Evolutionary conservation across 345 rosid genomes (phyloP), one percentile per base, ranked within the genome.

Genomic region (Gossypium ekmanianum): DNA sequence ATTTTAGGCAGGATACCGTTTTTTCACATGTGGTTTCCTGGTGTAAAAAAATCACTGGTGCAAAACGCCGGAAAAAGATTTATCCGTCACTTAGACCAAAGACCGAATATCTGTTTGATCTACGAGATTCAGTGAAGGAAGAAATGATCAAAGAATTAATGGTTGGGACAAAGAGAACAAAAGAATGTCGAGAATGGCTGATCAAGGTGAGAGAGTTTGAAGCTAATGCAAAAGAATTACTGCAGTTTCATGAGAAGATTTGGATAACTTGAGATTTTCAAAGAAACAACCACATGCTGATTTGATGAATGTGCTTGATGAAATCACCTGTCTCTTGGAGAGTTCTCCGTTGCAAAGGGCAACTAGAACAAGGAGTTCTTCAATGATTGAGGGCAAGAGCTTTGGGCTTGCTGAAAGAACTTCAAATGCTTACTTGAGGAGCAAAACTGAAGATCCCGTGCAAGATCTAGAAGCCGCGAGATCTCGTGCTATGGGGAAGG

Each of bases 91-190:
- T 50, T 68, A 27, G 16, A 59, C 74, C 45, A 14, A 76, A 76
- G 47, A 59, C 51, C 14, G 74, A 76, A 61, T 39, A 34, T 59
- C 71, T 76, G 50, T 70, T 58, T 39, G 74, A 61, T 70, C 52
- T 59, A 71, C 62, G 79, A 34, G 79, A 76, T 76, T 69, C 74
- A 11, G 59, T 76, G 18, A 76, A 50, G 69, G 74, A 61, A 48
- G 79, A 69, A 48, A 61, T 57, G 56, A 34, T 69, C 29, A 76
- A 69, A 76, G 70, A 48, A 59, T 59, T 76, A 18, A 76, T 69
- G 74, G 13, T 47, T 20, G 79, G 79, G 34, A 59, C 52, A 6
- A 48, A 11, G 14, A 62, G 43, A 34, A 68, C 74, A 9, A 61
- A 29, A 39, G 69, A 69, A 39, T 69, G 29, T 34, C 62, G 14